Percentiles rank a stretch among this genome's conserved stretches.
phyloP scores from a whole-genome alignment of 805 yeast species.

The Wickerhamomyces chambardii region DNA sequence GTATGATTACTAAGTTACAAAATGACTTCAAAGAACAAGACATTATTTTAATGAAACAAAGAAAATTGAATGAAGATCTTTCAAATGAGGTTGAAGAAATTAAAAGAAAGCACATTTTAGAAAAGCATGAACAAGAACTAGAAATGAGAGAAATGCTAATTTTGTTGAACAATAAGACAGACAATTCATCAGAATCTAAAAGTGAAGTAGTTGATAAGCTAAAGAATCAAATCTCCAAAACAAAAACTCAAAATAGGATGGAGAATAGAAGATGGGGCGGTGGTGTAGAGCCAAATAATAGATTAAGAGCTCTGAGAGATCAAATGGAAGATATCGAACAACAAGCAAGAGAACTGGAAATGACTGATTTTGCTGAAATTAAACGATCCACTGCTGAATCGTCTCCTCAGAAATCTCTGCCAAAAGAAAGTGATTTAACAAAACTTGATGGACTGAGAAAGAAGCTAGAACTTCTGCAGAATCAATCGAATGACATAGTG shows the following conservation, averaged over 20 bases:
- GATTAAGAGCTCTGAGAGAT: slow-evolving; percentile 67
- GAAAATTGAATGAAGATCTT: slow-evolving; percentile 54
- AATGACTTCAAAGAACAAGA: slow-evolving; percentile 59
- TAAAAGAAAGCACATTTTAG: slow-evolving; percentile 44
- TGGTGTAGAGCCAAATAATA: slow-evolving; percentile 65
- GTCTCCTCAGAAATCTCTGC: slow-evolving; percentile 13
- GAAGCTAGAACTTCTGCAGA: slow-evolving; percentile 53
- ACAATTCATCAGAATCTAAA: slow-evolving; percentile 20
- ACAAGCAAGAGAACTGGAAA: slow-evolving; percentile 81
- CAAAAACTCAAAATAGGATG: slow-evolving; percentile 29
- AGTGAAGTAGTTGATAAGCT: slow-evolving; percentile 26
- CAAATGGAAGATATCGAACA: slow-evolving; percentile 79
- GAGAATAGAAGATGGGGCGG: slow-evolving; percentile 39
- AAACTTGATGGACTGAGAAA: slow-evolving; percentile 47
- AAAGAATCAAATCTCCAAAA: slow-evolving; percentile 27
- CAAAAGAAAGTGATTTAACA: slow-evolving; percentile 40
- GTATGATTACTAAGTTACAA: slow-evolving; percentile 50
- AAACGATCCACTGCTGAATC: slow-evolving; percentile 13
- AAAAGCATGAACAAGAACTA: slow-evolving; percentile 67
- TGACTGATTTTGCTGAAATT: slow-evolving; percentile 65
- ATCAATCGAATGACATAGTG: slow-evolving; percentile 69
- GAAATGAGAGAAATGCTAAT: slow-evolving; percentile 70
- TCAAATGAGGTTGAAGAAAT: slow-evolving; percentile 54
- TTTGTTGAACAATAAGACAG: slow-evolving; percentile 32
- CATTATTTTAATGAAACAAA: slow-evolving; percentile 44